Conservation (phyloP, 2,329 filamentous ascomycete genomes). For the Chaetomium globosum region DNA sequence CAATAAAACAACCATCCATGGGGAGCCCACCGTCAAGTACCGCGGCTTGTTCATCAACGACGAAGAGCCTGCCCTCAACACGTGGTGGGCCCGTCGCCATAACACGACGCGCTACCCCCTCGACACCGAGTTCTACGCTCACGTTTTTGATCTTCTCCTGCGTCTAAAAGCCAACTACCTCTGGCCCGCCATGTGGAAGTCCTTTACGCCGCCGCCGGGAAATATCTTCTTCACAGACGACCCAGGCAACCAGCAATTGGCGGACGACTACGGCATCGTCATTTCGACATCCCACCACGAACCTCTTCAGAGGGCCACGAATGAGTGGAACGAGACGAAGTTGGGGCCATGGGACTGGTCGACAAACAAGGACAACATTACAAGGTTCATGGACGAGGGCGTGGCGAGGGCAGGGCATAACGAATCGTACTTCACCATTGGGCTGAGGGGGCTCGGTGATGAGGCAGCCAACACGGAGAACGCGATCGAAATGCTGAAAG, state of each 20-base stretch:
- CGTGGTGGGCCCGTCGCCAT: slow-evolving; percentile 58
- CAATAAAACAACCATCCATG: slow-evolving; percentile 50
- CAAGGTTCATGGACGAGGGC: slow-evolving; percentile 60
- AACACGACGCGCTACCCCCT: slow-evolving; percentile 50
- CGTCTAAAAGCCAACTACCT: slow-evolving; percentile 65
- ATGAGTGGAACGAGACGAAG: slow-evolving; percentile 45
- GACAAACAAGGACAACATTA: slow-evolving; percentile 58
- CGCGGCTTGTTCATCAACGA: slow-evolving; percentile 67
- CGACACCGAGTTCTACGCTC: slow-evolving; percentile 60
- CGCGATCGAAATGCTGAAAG: slow-evolving; percentile 55
- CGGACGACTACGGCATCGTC: slow-evolving; percentile 65
- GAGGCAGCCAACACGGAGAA: slow-evolving; percentile 54
- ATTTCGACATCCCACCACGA: slow-evolving; percentile 68
- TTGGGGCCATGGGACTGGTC: slow-evolving; percentile 59
- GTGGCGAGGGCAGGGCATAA: slow-evolving; percentile 53
- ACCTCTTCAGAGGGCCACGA: slow-evolving; percentile 64
- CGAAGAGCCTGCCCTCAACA: slow-evolving; percentile 60
- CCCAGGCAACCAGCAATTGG: slow-evolving; percentile 58
- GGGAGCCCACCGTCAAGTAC: slow-evolving; percentile 60
- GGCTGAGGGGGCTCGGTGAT: slow-evolving; percentile 64
- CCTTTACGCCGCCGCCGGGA: slow-evolving; percentile 47
- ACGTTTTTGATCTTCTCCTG: slow-evolving; percentile 65
- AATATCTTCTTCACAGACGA: slow-evolving; percentile 67
- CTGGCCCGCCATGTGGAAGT: slow-evolving; percentile 69
- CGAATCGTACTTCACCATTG: slow-evolving; percentile 61